Evolutionary conservation across 2,329 filamentous ascomycete genomes (phyloP), one percentile per base, ranked within the genome.

Genomic region (Verticillium longisporum): DNA sequence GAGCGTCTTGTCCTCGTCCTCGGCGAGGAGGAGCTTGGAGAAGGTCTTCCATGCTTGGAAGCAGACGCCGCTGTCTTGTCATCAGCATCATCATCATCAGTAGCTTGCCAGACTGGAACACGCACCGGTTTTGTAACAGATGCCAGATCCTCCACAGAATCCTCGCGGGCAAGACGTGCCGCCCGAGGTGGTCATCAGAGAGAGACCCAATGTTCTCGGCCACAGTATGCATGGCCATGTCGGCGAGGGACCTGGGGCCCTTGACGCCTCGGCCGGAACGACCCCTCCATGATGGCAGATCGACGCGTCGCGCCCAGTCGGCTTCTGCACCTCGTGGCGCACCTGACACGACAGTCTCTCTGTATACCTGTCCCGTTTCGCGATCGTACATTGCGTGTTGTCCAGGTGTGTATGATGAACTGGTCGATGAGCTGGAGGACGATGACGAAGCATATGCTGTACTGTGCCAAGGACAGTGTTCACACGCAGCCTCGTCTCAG

Each of bases 11-110:
- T 74, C 72, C 13, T n/a, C 31, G 3, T 71, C 71, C 32, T 70
- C 71, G 32, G 66, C 63, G 45, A 73, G 66, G 18, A 77, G 62
- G 5, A 70, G 61, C 26, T 71, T 70, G 2, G 74, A 77, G 37
- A 78, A 72, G 5, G 75, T 64, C 61, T 72, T 77, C 76, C 76
- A 78, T 1, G 73, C 75, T 57, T 78, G 74, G 21, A 78, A 68
- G 59, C 71, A 74, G 13, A 71, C 68, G 3, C 75, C 74, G 63
- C 73, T 75, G 26, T 26, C 3, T 26, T 26, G 26, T 4, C 26
- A 4, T 26, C 26, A 26, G 26, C 26, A 26, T 26, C 26, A 26
- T 26, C 26, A 26, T 26, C 26, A 26, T 26, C 26, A 3, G 26
- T 26, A 26, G 26, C 26, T 26, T 26, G 26, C 26, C 26, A 26